A percentile compares a stretch with the other conserved stretches of the same genome.
Conservation (phyloP, 2,329 filamentous ascomycete species). For the Ophiostoma australiae region DNA sequence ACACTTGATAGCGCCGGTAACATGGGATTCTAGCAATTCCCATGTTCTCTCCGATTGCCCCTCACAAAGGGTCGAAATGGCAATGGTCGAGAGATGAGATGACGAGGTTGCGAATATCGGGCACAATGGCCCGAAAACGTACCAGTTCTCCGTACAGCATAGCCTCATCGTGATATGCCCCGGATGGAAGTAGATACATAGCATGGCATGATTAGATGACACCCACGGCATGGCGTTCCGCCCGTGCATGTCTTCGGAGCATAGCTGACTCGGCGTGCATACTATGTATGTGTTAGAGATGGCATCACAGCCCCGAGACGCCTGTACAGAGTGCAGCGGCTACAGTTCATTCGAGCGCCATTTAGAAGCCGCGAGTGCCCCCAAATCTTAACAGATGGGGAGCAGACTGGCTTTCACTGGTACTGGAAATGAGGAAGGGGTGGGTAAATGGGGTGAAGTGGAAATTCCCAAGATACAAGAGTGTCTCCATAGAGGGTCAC, state of each 20-base stretch:
- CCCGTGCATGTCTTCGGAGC: background rate
- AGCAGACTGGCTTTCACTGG: background rate
- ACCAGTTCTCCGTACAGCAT: background rate
- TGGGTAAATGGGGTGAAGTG: conserved; percentile 6
- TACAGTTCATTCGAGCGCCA: too few species aligned
- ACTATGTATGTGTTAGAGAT: too few species aligned
- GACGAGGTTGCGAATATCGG: background rate
- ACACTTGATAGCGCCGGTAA: background rate
- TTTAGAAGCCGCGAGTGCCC: too few species aligned
- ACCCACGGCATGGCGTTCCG: too few species aligned
- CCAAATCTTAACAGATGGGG: background rate
- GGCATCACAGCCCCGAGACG: background rate
- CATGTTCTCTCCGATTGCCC: background rate
- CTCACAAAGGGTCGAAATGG: too few species aligned
- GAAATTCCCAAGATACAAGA: background rate
- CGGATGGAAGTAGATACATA: background rate
- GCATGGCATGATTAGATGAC: background rate
- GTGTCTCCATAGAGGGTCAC: background rate
- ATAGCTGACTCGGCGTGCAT: background rate
- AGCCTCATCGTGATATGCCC: background rate
- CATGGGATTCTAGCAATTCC: background rate
- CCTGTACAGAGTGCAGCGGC: background rate
- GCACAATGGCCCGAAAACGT: background rate
- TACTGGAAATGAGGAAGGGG: background rate
- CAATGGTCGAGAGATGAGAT: background rate